Evolutionary conservation across 306 rosid genomes (phyloP).

Genomic region (Carpinus fangiana): DNA sequence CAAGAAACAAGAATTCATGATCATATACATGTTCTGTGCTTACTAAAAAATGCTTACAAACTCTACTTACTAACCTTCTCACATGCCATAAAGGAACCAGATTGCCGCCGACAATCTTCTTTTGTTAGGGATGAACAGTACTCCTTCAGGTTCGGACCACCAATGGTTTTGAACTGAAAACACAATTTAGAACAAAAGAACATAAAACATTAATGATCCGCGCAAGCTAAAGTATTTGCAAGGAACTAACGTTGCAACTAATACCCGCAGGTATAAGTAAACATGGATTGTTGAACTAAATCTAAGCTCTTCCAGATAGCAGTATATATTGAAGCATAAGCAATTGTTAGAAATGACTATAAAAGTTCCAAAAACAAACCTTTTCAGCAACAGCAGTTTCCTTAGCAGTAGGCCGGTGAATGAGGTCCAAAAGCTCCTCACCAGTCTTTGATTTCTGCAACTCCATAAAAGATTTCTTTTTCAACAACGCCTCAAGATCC

Average conservation of each 20-base stretch:
- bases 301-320: not conserved
- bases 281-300: not conserved
- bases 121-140: conserved; percentile 89
- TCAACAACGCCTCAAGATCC: conserved; percentile 86
- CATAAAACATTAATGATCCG: too few relatives aligned
- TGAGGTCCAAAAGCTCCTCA: conserved; percentile 93
- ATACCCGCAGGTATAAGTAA: not conserved
- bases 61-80: conserved; percentile 67
- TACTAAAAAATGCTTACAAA: conserved; percentile 9
- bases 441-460: conserved; percentile 86
- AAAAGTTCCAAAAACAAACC: conserved; percentile 45
- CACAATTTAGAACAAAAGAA: conserved; percentile 23
- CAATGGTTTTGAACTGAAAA: conserved; percentile 88
- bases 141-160: conserved; percentile 82
- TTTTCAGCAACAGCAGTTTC: conserved; percentile 98
- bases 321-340: not conserved
- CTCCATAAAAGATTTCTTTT: conserved; percentile 82
- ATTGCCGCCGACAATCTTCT: conserved; percentile 90
- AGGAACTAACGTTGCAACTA: not conserved
- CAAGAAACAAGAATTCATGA: not conserved
- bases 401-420: conserved; percentile 91
- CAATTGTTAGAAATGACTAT: conserved; percentile 8
- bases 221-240: not conserved
- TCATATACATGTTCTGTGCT: not conserved
- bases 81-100: conserved; percentile 81